phyloP scores from a whole-genome alignment of 169 alveolate genomes.

The Plasmodium knowlesi region DNA sequence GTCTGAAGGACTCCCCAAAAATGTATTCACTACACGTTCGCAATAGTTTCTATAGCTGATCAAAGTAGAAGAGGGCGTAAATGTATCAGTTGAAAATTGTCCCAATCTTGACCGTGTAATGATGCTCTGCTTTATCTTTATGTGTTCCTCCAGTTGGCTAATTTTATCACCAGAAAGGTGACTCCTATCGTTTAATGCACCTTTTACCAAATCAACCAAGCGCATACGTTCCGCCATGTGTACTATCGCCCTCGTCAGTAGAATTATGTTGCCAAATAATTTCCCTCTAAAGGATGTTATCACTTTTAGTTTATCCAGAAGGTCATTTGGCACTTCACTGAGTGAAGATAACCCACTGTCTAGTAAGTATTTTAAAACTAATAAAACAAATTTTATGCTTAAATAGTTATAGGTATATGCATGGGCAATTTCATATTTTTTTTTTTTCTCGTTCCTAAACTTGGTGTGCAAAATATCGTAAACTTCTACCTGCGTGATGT shows the following conservation, averaged over 20 bases:
- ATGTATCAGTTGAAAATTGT: neutral
- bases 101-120: neutral
- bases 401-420: conserved; percentile 71
- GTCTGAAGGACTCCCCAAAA: conserved; percentile 3
- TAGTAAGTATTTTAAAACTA: conserved; percentile 11
- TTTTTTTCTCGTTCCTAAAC: conserved; percentile 34
- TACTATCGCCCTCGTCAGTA: conserved; percentile 8
- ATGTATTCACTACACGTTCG: conserved; percentile 8
- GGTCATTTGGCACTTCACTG: neutral
- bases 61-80: neutral
- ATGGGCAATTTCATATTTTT: conserved; percentile 57
- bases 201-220: neutral
- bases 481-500: conserved; percentile 47
- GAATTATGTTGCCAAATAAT: conserved; percentile 15
- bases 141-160: neutral
- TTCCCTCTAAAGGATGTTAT: conserved; percentile 37
- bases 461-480: conserved; percentile 37
- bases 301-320: conserved; percentile 23
- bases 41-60: neutral
- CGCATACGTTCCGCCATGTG: neutral
- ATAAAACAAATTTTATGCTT: conserved; percentile 48
- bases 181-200: neutral
- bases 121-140: neutral
- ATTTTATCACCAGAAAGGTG: neutral
- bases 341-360: neutral